Base-by-base conservation (phyloP, 2,329 filamentous ascomycete species). In the Fusarium longipes region DNA sequence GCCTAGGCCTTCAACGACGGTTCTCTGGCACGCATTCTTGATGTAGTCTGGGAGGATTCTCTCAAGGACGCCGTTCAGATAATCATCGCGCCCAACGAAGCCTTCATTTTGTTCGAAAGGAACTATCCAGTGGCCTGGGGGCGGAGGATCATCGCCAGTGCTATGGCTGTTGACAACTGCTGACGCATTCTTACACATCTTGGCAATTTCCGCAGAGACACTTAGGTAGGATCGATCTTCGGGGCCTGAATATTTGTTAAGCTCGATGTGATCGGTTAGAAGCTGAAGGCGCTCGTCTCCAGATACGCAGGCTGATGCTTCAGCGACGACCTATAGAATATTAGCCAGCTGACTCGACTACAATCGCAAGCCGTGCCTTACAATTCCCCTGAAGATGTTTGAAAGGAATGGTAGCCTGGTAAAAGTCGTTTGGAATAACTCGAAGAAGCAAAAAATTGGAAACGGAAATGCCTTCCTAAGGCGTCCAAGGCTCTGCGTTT, bases 31-130 rank as follows among this genome's bases (percentile, higher is more conserved):
- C 14, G 18, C 12, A 9, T 50, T 7, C 12, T 14, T 6, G 9
- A n/a, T 4, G 1, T 6, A 3, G 2, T 4, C 5, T 14, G 32
- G 10, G 1, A 15, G 3, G 4, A 43, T 33, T 8, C 30, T 35
- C 8, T 15, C 14, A 3, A 44, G 22, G 6, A 50, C 17, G 4
- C 9, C 14, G 4, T 32, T 15, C 6, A 43, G 22, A 1, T 49
- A 18, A 7, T 15, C 14, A 7, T 36, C 15, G 6, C 30, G 24
- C 4, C 25, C 25, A 4, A 57, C 25, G 3, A 57, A 44, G 1
- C 33, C 8, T 7, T 36, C 17, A 8, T 60, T 49, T 0, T 5
- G n/a, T 6, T 29, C 30, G 4, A 49, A 57, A 4, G 43, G 36
- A 11, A 38, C 43, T 5, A 33, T 15, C 42, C 36, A 49, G 17